phyloP scores from a whole-genome alignment of 352 stramenopile species.

The Pythium dissimile region DNA sequence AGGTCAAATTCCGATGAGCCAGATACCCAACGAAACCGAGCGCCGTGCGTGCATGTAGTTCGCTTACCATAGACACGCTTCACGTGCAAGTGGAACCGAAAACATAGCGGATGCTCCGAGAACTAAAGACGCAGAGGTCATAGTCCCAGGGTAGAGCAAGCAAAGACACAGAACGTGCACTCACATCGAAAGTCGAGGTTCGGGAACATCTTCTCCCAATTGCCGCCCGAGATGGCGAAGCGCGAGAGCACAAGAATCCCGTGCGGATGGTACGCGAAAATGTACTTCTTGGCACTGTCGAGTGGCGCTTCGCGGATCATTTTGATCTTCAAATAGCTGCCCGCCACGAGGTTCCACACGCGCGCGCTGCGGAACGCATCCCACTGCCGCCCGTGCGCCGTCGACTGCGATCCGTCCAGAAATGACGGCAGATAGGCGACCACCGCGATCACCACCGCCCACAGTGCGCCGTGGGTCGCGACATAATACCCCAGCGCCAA shows the following conservation, averaged over 20 bases:
- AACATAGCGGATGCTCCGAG: constrained; percentile 66
- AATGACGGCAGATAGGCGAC: constrained; percentile 59
- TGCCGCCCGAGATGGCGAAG: constrained; percentile 56
- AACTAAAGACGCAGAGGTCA: constrained; percentile 20
- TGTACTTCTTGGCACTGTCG: constrained; percentile 53
- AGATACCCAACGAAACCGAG: too few relatives aligned
- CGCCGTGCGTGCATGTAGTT: too few relatives aligned
- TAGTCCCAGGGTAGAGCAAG: neutral
- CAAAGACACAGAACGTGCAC: neutral
- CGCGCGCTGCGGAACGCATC: constrained; percentile 31
- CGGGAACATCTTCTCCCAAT: constrained; percentile 65
- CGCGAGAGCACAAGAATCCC: constrained; percentile 71
- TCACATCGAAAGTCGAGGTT: constrained; percentile 42
- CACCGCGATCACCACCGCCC: constrained; percentile 39
- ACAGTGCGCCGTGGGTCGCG: constrained; percentile 32
- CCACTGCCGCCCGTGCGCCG: constrained; percentile 46
- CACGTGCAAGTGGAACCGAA: constrained; percentile 52
- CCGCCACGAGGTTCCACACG: constrained; percentile 45
- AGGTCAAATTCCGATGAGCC: too few relatives aligned
- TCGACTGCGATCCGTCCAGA: constrained; percentile 49
- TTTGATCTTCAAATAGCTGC: constrained; percentile 50
- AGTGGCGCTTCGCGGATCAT: constrained; percentile 60
- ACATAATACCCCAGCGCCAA: neutral
- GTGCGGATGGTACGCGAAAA: constrained; percentile 69
- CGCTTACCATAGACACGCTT: constrained; percentile 53